Evolutionary conservation across 805 yeast species (phyloP).

Genomic region (Clavispora santaluciae): DNA sequence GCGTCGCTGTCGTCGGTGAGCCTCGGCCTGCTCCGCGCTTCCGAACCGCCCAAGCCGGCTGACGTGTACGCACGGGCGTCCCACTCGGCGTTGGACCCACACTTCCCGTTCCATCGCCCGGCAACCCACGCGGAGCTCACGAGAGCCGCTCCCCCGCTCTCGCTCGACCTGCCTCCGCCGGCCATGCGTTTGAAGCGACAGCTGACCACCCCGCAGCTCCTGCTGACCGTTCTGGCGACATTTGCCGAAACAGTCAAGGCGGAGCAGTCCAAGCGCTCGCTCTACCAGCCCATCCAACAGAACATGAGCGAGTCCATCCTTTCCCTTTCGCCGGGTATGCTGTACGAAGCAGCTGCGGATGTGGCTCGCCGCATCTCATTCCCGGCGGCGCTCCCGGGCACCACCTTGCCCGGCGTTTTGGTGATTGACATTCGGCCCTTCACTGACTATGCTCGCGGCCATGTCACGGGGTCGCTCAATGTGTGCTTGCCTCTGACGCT

Average conservation of each 20-base stretch:
- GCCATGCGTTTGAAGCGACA: constrained; percentile 4
- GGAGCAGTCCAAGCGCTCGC: constrained; percentile 22
- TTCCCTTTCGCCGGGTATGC: constrained; percentile 19
- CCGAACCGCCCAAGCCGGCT: constrained; percentile 6
- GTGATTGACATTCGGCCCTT: constrained; percentile 78
- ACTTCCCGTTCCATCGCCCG: constrained; percentile 10
- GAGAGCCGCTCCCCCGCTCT: too few species aligned
- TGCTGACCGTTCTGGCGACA: constrained; percentile 10
- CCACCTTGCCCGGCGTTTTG: constrained; percentile 24
- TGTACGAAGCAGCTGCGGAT: constrained; percentile 13
- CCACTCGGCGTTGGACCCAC: constrained; percentile 16
- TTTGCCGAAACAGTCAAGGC: constrained; percentile 16
- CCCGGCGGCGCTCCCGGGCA: constrained; percentile 1
- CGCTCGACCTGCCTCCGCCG: not conserved
- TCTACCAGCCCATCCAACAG: constrained; percentile 16
- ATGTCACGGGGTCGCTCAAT: constrained; percentile 59
- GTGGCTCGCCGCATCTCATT: constrained; percentile 8
- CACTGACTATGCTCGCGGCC: constrained; percentile 60
- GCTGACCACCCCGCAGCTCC: constrained; percentile 9
- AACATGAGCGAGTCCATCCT: constrained; percentile 19
- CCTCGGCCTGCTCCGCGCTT: not conserved
- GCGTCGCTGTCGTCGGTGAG: constrained; percentile 3
- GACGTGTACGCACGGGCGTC: constrained; percentile 3
- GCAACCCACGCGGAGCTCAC: too few species aligned
- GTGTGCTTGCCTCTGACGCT: constrained; percentile 89